These are phyloP conservation scores for Scedosporium aurantiacum DNA, from an alignment of 2,329 filamentous ascomycete species.

Conservation along the genomic window DNA sequence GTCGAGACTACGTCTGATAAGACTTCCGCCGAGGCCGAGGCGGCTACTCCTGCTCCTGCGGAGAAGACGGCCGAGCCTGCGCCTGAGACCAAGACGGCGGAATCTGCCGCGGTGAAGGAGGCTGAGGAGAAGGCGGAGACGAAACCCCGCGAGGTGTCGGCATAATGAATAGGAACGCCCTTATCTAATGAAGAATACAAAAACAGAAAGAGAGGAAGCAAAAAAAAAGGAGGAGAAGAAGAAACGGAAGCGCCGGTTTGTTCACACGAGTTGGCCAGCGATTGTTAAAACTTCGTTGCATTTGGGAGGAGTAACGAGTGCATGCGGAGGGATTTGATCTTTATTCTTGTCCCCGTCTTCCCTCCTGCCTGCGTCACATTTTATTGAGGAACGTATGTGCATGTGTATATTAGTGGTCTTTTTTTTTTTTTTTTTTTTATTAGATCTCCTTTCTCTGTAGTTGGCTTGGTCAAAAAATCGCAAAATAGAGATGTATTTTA, in stretches of 20 bases:
- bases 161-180: background rate
- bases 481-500: background rate
- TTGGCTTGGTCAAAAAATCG: background rate
- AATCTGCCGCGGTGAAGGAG: background rate
- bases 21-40: background rate
- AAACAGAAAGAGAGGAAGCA: background rate
- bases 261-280: background rate
- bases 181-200: background rate
- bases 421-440: background rate
- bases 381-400: background rate
- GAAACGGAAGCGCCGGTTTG: background rate
- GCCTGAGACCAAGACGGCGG: background rate
- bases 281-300: background rate
- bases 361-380: background rate
- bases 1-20: background rate
- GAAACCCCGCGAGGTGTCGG: background rate
- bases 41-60: background rate
- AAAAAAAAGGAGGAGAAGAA: background rate
- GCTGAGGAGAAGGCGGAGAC: background rate
- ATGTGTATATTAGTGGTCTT: background rate
- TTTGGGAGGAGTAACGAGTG: background rate
- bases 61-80: background rate
- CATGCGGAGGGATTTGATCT: background rate
- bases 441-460: slow-evolving; percentile 2
- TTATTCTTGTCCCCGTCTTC: too few relatives aligned